Percentiles rank a stretch among this genome's conserved stretches.
Evolutionary conservation across 768 basidiomycete genomes (phyloP).

Genomic region (Lactarius hatsudake): DNA sequence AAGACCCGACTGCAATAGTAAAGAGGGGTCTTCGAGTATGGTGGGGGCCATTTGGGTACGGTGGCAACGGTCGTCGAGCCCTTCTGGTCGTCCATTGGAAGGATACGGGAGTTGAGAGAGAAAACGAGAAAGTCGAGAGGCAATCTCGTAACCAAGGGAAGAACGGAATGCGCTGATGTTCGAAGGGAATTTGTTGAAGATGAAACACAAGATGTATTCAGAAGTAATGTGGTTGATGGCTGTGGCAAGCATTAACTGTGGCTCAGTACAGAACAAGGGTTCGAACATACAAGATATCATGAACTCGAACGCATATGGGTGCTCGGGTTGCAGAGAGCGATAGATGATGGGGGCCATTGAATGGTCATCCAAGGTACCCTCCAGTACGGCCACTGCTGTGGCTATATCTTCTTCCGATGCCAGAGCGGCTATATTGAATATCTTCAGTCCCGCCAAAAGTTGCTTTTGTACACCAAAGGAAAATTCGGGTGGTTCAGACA

Average conservation of each 20-base stretch:
- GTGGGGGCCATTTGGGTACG: conserved; percentile 1
- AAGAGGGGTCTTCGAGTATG: conserved; percentile 2
- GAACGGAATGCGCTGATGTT: background rate
- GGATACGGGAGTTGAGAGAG: conserved; percentile 7
- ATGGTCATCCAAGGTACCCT: conserved; percentile 8
- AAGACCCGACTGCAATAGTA: background rate
- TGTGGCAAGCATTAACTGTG: background rate
- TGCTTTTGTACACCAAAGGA: background rate
- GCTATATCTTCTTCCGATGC: conserved; percentile 3
- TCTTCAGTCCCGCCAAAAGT: conserved; percentile 4
- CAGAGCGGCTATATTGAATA: conserved; percentile 13
- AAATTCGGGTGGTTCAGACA: too few species aligned
- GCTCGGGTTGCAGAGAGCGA: background rate
- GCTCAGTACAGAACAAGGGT: background rate
- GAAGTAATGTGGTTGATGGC: background rate
- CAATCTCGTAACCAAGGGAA: conserved; percentile 5
- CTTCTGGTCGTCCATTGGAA: background rate
- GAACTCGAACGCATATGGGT: conserved; percentile 18
- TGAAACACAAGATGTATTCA: background rate
- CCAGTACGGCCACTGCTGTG: conserved; percentile 9
- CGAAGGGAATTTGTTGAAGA: background rate
- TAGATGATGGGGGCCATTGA: conserved; percentile 12
- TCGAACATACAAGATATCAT: conserved; percentile 7
- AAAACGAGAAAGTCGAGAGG: conserved; percentile 7
- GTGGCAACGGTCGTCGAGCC: background rate